These are phyloP conservation scores for Neoboletus subvelutipes DNA, from an alignment of 768 basidiomycete species.

Conservation along the genomic window DNA sequence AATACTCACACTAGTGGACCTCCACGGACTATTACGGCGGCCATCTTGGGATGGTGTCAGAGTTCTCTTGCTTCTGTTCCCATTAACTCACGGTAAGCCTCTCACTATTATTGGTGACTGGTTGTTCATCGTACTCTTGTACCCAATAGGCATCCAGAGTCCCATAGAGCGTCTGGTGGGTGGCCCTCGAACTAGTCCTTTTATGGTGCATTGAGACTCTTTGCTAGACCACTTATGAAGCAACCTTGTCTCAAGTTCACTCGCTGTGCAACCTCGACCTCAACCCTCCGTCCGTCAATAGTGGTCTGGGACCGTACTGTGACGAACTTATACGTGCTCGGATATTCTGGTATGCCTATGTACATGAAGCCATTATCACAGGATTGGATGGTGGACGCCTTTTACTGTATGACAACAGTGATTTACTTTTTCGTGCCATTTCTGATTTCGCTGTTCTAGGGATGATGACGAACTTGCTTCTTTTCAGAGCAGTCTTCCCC, in stretches of 20 bases:
- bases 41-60: constrained; percentile 89
- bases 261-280: constrained; percentile 64
- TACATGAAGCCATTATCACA: constrained; percentile 80
- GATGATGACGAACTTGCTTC: constrained; percentile 72
- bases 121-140: constrained; percentile 7
- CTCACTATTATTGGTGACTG: background rate
- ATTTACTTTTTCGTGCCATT: background rate
- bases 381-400: constrained; percentile 85
- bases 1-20: constrained; percentile 77
- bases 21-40: constrained; percentile 72
- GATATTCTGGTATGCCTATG: constrained; percentile 87
- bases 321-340: constrained; percentile 66
- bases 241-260: constrained; percentile 79
- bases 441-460: constrained; percentile 37
- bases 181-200: background rate
- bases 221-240: constrained; percentile 68
- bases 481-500: constrained; percentile 65
- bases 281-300: constrained; percentile 44
- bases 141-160: constrained; percentile 27
- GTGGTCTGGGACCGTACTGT: constrained; percentile 54
- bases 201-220: constrained; percentile 6
- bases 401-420: constrained; percentile 55
- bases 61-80: constrained; percentile 73
- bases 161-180: constrained; percentile 27
- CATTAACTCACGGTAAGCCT: constrained; percentile 76